phyloP scores from a whole-genome alignment of 1,139 yeast genomes.

The Meyerozyma guilliermondii region DNA sequence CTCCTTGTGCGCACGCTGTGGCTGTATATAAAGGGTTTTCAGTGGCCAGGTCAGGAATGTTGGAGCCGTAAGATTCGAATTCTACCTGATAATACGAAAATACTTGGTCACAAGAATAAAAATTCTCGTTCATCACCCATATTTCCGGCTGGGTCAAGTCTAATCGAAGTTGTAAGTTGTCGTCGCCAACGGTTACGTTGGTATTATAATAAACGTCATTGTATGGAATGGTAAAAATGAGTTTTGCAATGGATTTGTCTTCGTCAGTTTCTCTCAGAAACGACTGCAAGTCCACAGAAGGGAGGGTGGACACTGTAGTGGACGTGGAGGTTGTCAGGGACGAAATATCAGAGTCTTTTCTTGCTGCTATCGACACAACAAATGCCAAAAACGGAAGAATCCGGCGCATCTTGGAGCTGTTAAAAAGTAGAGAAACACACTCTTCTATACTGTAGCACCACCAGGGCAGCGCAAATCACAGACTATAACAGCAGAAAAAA shows the following conservation, averaged over 20 bases:
- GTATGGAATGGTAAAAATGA: slow-evolving; percentile 15
- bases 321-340: not conserved
- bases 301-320: not conserved
- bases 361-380: not conserved
- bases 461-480: not conserved
- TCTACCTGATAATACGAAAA: slow-evolving; percentile 18
- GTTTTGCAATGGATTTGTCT: slow-evolving; percentile 16
- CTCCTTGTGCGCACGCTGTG: slow-evolving; percentile 24
- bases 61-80: slow-evolving; percentile 7
- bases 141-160: slow-evolving; percentile 33
- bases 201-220: slow-evolving; percentile 7
- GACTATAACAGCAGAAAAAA: not conserved
- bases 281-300: not conserved
- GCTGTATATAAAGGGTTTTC: slow-evolving; percentile 18
- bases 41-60: slow-evolving; percentile 15
- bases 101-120: slow-evolving; percentile 20
- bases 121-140: slow-evolving; percentile 29
- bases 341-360: not conserved
- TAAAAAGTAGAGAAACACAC: not conserved
- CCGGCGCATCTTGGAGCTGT: not conserved
- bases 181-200: slow-evolving; percentile 6
- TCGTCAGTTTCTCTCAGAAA: slow-evolving; percentile 10
- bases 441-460: no score
- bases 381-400: not conserved
- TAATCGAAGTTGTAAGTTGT: slow-evolving; percentile 19